These are phyloP conservation scores for Aquilaria malaccensis DNA, from an alignment of 345 rosid genomes.

Conservation along the genomic window DNA sequence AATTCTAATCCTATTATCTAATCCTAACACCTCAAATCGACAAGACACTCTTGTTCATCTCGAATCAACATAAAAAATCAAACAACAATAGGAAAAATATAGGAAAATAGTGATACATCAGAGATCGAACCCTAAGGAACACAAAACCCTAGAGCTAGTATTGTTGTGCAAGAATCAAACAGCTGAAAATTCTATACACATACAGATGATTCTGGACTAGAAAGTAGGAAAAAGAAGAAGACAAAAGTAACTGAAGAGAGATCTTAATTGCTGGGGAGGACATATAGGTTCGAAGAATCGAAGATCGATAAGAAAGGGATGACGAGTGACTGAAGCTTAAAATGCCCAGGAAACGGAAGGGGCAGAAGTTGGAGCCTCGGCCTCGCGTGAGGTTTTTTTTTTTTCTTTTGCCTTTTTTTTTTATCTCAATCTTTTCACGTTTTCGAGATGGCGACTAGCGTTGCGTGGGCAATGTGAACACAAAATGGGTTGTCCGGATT, in stretches of 20 bases:
- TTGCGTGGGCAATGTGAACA: too few species aligned
- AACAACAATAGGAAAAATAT: background rate
- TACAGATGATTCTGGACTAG: background rate
- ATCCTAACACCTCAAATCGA: constrained; percentile 9
- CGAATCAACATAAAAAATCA: background rate
- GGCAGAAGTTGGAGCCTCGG: background rate
- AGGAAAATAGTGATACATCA: background rate
- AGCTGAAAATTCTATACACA: background rate
- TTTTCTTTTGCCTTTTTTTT: too few species aligned
- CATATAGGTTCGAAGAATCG: background rate
- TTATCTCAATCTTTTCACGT: too few species aligned
- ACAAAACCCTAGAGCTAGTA: constrained; percentile 5
- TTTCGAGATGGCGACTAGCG: too few species aligned
- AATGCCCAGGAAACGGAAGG: background rate
- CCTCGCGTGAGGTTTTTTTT: too few species aligned
- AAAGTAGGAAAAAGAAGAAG: background rate
- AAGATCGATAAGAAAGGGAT: background rate
- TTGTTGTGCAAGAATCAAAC: constrained; percentile 1
- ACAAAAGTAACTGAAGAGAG: background rate
- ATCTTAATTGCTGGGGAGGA: background rate
- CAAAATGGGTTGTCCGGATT: too few species aligned
- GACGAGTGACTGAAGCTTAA: too few species aligned
- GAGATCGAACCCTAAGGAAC: too few species aligned
- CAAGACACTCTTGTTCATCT: constrained; percentile 1
- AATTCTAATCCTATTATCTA: constrained; percentile 15